Evolutionary conservation across 2,329 filamentous ascomycete species (phyloP).

Genomic region (Lithohypha guttulata): DNA sequence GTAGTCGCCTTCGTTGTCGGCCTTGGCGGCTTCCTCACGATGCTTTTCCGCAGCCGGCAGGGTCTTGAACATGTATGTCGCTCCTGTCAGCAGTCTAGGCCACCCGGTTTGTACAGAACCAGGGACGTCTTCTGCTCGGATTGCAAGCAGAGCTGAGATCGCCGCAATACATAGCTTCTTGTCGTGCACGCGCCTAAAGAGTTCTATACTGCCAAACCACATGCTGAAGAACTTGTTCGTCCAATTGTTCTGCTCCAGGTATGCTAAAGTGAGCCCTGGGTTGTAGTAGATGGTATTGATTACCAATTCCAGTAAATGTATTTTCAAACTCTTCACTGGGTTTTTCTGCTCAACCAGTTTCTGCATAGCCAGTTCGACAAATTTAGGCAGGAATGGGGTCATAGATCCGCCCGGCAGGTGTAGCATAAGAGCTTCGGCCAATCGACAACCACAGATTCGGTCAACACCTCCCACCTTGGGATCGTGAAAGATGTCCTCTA

Average conservation of each 20-base stretch:
- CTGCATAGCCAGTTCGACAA: constrained; percentile 80
- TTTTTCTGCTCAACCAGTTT: constrained; percentile 68
- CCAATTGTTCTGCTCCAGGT: constrained; percentile 85
- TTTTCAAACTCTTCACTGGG: constrained; percentile 66
- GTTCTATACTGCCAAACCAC: constrained; percentile 94
- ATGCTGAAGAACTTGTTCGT: constrained; percentile 98
- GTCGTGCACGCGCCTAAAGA: constrained; percentile 88
- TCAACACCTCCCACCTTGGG: constrained; percentile 89
- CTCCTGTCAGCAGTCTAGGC: constrained; percentile 80
- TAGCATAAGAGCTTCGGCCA: constrained; percentile 94
- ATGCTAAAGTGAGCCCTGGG: constrained; percentile 68
- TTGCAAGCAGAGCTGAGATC: constrained; percentile 71
- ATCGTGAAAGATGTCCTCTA: constrained; percentile 86
- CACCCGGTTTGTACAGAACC: constrained; percentile 89
- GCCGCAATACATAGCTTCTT: constrained; percentile 97
- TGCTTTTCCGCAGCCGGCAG: constrained; percentile 80
- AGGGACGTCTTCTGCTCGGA: constrained; percentile 73
- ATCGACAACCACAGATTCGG: constrained; percentile 91
- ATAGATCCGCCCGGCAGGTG: constrained; percentile 72
- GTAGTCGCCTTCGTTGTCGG: constrained; percentile 46
- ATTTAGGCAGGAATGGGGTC: constrained; percentile 78
- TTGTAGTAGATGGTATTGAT: constrained; percentile 99
- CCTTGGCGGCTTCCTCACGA: constrained; percentile 82
- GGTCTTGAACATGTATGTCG: constrained; percentile 84
- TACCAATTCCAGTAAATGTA: constrained; percentile 97